Evolutionary conservation across 805 yeast species (phyloP).

Genomic region (Nakazawaea wyomingensis): DNA sequence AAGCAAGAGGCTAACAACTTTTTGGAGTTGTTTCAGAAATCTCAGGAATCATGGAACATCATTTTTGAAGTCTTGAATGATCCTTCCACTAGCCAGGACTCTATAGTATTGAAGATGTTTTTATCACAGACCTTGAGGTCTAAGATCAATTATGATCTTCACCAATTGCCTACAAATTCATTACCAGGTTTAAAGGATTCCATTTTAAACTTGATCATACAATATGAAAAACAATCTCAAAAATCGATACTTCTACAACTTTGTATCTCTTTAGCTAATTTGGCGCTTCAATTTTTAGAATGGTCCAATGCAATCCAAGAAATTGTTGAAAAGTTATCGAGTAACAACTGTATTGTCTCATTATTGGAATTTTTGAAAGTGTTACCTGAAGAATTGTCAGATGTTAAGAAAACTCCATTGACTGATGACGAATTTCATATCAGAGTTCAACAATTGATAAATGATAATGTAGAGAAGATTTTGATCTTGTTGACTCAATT

Average conservation of each 20-base stretch:
- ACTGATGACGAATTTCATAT: conserved; percentile 73
- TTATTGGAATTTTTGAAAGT: conserved; percentile 78
- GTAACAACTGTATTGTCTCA: conserved; percentile 33
- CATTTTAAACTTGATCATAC: conserved; percentile 49
- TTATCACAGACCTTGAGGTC: conserved; percentile 89
- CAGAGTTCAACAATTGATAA: conserved; percentile 60
- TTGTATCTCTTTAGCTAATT: conserved; percentile 73
- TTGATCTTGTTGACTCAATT: conserved; percentile 55
- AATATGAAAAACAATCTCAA: conserved; percentile 37
- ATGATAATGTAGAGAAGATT: conserved; percentile 63
- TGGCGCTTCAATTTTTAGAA: conserved; percentile 67
- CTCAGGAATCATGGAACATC: conserved; percentile 74
- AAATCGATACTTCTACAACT: conserved; percentile 77
- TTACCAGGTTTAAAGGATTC: conserved; percentile 61
- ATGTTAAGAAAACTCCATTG: conserved; percentile 69
- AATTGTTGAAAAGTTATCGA: conserved; percentile 45
- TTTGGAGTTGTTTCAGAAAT: conserved; percentile 79
- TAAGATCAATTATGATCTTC: conserved; percentile 77
- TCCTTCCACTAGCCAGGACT: conserved; percentile 13
- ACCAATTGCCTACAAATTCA: conserved; percentile 64
- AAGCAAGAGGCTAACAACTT: conserved; percentile 46
- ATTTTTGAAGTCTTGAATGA: conserved; percentile 49
- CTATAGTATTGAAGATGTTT: conserved; percentile 66
- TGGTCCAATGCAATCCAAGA: conserved; percentile 76
- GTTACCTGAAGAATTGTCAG: conserved; percentile 86